Evolutionary conservation across 2,329 filamentous ascomycete genomes (phyloP).

Genomic region (Colletotrichum caudatum): DNA sequence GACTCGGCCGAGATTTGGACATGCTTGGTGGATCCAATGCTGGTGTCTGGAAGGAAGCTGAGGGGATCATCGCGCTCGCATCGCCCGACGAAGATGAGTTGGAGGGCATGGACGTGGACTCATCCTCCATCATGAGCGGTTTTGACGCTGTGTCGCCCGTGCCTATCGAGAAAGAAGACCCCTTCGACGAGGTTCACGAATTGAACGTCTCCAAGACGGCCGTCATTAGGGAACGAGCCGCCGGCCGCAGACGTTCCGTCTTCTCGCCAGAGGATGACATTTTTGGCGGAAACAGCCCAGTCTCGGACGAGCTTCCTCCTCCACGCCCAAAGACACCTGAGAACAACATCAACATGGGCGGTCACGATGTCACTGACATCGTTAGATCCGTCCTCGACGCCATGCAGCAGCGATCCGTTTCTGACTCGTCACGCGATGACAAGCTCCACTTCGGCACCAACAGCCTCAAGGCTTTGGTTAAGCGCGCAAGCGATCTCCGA

Average conservation of each 20-base stretch:
- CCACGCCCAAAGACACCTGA: constrained; percentile 58
- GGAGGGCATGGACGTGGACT: constrained; percentile 53
- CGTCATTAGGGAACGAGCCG: constrained; percentile 66
- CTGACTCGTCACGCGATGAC: constrained; percentile 59
- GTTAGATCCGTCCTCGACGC: constrained; percentile 73
- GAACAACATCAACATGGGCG: constrained; percentile 49
- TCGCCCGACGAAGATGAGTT: constrained; percentile 73
- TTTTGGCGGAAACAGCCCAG: constrained; percentile 66
- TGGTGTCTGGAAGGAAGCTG: constrained; percentile 81
- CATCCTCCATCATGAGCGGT: constrained; percentile 56
- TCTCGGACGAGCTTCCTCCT: constrained; percentile 53
- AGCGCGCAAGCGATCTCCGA: constrained; percentile 69
- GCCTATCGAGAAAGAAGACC: constrained; percentile 57
- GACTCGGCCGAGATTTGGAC: constrained; percentile 75
- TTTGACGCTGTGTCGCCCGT: constrained; percentile 57
- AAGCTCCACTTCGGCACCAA: constrained; percentile 77
- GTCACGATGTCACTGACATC: constrained; percentile 60
- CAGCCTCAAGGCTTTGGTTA: constrained; percentile 74
- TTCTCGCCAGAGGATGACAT: constrained; percentile 76
- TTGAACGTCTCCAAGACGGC: constrained; percentile 62
- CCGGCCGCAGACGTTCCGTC: constrained; percentile 68
- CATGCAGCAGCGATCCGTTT: constrained; percentile 67
- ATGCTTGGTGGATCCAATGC: constrained; percentile 71
- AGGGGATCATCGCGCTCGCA: constrained; percentile 88
- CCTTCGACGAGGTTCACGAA: constrained; percentile 55